Base-by-base conservation (phyloP, 139 green algal genomes). In the Chlorella sp. region DNA sequence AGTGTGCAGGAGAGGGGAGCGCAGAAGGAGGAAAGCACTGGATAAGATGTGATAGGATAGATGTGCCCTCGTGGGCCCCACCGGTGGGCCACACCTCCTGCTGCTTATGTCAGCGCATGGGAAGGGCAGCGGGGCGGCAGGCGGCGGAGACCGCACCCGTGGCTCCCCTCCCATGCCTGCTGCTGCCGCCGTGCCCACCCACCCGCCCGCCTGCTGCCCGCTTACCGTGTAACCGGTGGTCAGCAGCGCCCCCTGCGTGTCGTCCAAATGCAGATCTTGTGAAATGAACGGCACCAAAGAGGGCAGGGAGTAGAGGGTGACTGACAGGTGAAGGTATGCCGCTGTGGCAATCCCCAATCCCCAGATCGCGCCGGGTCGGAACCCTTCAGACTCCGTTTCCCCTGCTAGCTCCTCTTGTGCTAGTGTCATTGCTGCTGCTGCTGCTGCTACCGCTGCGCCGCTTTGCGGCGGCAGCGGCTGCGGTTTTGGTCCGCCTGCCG, bases 251-350 rank as follows among this genome's bases (percentile, higher is more conserved):
- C 89, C 92, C 86, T 97, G 93, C 42, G 91, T 92, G 89, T 98
- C 96, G 19, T 90, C 87, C 32, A 98, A 92, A 21, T 92, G 26
- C 39, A 98, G 87, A 66, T 97, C 95, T 21, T 91, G 89, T 14
- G 91, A 93, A 86, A 98, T 97, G 88, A 96, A 93, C 3, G 96
- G 96, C 81, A 98, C 87, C 91, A 98, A 91, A 1, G 95, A 93
- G 36, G 96, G 96, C 68, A 98, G 87, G 19, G 92, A 94, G 91
- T 96, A 98, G 28, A 93, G 92, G 15, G 91, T 95, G 24, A 94
- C 96, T 4, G 95, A 96, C 85, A 97, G 95, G 91, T 98, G 96
- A 19, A 98, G 88, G 78, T 98, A 98, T 14, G 93, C 92, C 1
- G 97, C 26, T 24, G 81, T 91, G 19, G 97, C 88, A 5, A 98